Evolutionary conservation across 1,284 basidiomycete genomes (phyloP), one percentile per base, ranked within the genome.

Genomic region (Phlebopus sp.): DNA sequence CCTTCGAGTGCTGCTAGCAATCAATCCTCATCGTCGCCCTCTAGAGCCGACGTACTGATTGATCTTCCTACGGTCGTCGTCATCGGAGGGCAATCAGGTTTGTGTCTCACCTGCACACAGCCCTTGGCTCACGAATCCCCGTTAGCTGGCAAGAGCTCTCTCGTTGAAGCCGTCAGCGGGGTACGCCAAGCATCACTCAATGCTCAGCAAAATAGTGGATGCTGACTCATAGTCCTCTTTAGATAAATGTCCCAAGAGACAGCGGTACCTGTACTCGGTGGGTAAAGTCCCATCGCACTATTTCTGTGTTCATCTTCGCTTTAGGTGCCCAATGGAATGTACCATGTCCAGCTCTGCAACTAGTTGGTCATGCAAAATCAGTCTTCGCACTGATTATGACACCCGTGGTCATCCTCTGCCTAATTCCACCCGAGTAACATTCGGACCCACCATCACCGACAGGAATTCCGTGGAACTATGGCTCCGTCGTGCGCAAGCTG

Each of bases 161-260:
- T 29, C 8, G 27, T 29, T 0, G 80, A 82, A 51, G 79, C 77
- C 0, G 75, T 82, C 0, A 78, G 74, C 13, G 77, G 76, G 9
- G 81, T 82, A 57, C 38, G 73, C 13, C 13, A n/a, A n/a, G 36
- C 13, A 45, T 37, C 43, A 17, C 29, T 9, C 10, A 15, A 2
- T 2, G 3, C 25, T 2, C 23, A n/a, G n/a, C 23, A 4, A 10
- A 23, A 2, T 13, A 30, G 10, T 29, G 27, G 8, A 9, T 9
- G 8, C 10, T 39, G 17, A 2, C 11, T 57, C 29, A 53, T 8
- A 7, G 10, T 17, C 40, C 17, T n/a, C 21, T 1, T 10, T 17
- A 83, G 81, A 77, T 82, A 34, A 76, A 64, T 35, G 79, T 82
- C 18, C 81, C 81, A 14, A 67, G 80, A 14, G 79, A 82, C 34